These are phyloP conservation scores for Nelumbo lutea DNA, from an alignment of 164 flowering plant genomes.

Conservation along the genomic window DNA sequence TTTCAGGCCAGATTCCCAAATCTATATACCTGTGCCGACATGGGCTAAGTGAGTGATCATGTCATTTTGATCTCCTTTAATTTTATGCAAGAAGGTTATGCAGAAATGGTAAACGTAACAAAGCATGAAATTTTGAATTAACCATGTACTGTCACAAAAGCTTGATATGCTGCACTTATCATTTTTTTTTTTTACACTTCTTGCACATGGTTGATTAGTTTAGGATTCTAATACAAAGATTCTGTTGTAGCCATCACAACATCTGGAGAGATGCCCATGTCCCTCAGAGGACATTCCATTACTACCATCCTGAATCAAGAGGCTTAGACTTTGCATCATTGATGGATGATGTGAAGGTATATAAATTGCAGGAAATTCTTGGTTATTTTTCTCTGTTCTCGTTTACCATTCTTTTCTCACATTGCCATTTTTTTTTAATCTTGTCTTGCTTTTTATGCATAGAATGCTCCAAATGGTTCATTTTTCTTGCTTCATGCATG, in stretches of 20 bases:
- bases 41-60: constrained; percentile 76
- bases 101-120: not conserved
- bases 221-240: constrained; percentile 10
- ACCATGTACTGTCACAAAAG: not conserved
- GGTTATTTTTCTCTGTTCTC: not conserved
- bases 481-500: constrained; percentile 96
- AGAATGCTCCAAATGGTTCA: constrained; percentile 97
- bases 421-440: not conserved
- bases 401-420: not conserved
- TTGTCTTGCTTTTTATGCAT: constrained; percentile 6
- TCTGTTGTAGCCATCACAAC: constrained; percentile 72
- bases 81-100: not conserved
- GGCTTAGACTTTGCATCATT: constrained; percentile 77
- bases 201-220: constrained; percentile 2
- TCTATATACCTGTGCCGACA: constrained; percentile 93
- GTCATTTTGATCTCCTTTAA: not conserved
- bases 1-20: constrained; percentile 80
- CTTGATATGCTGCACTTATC: not conserved
- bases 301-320: constrained; percentile 78
- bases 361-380: not conserved
- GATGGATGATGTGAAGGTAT: constrained; percentile 87
- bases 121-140: too few relatives aligned
- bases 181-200: not conserved
- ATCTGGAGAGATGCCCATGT: constrained; percentile 98
- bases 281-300: constrained; percentile 73